These are phyloP conservation scores for Thelephora terrestris DNA, from an alignment of 1,284 basidiomycete genomes.

Conservation along the genomic window DNA sequence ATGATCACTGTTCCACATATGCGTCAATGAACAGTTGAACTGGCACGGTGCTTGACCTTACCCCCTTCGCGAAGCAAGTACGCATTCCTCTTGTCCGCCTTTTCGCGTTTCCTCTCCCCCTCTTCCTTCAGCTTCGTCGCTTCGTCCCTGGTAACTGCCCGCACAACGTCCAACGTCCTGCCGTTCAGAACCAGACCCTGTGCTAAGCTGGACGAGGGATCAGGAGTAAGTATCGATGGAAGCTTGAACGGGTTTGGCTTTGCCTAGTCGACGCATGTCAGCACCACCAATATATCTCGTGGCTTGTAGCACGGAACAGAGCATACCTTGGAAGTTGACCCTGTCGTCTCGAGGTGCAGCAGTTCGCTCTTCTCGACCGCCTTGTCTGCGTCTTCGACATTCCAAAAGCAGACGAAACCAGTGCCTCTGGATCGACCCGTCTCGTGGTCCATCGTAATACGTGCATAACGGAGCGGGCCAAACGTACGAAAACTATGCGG, in stretches of 20 bases:
- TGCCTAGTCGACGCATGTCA: slow-evolving; percentile 21
- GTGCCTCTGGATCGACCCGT: slow-evolving; percentile 88
- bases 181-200: slow-evolving; percentile 85
- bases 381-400: slow-evolving; percentile 80
- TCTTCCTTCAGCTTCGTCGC: slow-evolving; percentile 83
- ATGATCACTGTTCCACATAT: slow-evolving; percentile 57
- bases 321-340: slow-evolving; percentile 10
- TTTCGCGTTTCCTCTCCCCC: slow-evolving; percentile 75
- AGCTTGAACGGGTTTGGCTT: slow-evolving; percentile 80
- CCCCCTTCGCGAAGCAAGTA: slow-evolving; percentile 96
- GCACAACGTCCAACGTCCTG: slow-evolving; percentile 82
- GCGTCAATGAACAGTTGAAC: not conserved
- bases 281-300: not conserved
- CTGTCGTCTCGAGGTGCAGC: slow-evolving; percentile 55
- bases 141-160: slow-evolving; percentile 85
- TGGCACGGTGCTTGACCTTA: slow-evolving; percentile 25
- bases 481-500: slow-evolving; percentile 72
- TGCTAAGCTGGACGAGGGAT: slow-evolving; percentile 83
- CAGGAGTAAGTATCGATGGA: slow-evolving; percentile 87
- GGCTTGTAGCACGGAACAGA: slow-evolving; percentile 4
- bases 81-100: slow-evolving; percentile 92
- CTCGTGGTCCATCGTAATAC: slow-evolving; percentile 79
- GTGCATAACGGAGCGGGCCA: slow-evolving; percentile 89
- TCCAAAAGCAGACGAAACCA: slow-evolving; percentile 98
- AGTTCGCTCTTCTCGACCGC: slow-evolving; percentile 77